Base-by-base conservation (phyloP, 139 green algal genomes). In the Micractinium sp. region DNA sequence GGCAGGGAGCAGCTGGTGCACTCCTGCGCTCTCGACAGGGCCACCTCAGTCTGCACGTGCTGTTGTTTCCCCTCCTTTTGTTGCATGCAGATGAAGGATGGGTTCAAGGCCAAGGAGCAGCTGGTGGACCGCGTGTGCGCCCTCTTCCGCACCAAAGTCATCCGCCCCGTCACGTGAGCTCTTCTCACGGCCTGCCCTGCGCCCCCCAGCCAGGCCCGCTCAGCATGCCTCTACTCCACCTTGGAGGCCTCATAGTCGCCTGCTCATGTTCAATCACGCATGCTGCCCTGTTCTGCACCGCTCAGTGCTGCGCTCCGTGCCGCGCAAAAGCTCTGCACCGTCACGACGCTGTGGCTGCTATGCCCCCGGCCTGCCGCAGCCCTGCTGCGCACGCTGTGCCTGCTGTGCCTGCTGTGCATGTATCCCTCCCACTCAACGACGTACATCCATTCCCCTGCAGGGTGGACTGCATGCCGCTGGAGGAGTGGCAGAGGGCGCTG, bases 31-130 rank as follows among this genome's bases (percentile, higher is more conserved):
- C n/a, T n/a, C n/a, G n/a, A n/a, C n/a, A n/a, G n/a, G n/a, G n/a
- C n/a, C 47, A 56, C 47, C 47, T 56, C 7, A 56, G 9, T 56
- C 7, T 56, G 47, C 47, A 9, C 47, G 5, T 56, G 47, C 47
- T n/a, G n/a, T 56, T 56, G 9, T 56, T 56, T 39, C 15, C 12
- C 4, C 29, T 1, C 2, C 1, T n/a, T 41, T 41, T 14, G 7
- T n/a, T 16, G 7, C 79, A 7, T 33, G 38, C 80, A 93, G 61
- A 91, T 91, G 83, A 91, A 91, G 74, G 90, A 91, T n/a, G 87
- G 90, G 35, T 91, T 77, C 76, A 89, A 81, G n/a, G 81, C 63
- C 12, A 93, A 93, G n/a, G 87, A 91, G 78, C 63, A 88, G 41
- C 76, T 91, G 36, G 90, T 91, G 23, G 90, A 91, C 76, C 35